phyloP scores from a whole-genome alignment of 2,329 filamentous ascomycete genomes.

The Cladosporium austrohemisphaericum region DNA sequence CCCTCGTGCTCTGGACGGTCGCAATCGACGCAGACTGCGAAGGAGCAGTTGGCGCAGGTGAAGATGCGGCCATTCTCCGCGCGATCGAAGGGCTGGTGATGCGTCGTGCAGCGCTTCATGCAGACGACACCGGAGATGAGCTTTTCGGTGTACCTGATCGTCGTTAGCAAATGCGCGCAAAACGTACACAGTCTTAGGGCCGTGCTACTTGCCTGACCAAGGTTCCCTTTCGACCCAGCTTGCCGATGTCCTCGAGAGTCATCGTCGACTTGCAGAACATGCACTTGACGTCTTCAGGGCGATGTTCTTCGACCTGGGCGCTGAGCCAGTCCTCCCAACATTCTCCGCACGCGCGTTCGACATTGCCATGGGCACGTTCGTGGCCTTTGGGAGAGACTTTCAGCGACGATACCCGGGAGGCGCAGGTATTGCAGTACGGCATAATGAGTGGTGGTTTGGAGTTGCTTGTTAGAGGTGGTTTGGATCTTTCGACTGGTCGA shows the following conservation, averaged over 20 bases:
- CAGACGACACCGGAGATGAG: constrained; percentile 7
- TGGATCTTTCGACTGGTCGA: neutral
- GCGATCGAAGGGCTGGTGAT: constrained; percentile 7
- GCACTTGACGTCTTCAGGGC: constrained; percentile 15
- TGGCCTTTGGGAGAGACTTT: constrained; percentile 2
- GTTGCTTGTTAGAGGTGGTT: neutral
- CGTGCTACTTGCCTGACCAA: neutral
- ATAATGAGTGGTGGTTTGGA: neutral
- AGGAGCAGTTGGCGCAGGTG: constrained; percentile 17
- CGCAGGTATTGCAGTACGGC: constrained; percentile 17
- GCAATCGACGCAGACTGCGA: constrained; percentile 15
- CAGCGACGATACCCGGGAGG: constrained; percentile 2
- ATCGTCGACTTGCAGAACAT: constrained; percentile 17
- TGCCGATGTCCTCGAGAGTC: neutral
- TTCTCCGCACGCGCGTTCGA: constrained; percentile 19
- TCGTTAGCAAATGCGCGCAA: no score
- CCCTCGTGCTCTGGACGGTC: constrained; percentile 17
- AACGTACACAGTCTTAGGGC: no score
- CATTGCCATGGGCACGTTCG: neutral
- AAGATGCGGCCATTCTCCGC: constrained; percentile 19
- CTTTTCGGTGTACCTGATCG: constrained; percentile 4
- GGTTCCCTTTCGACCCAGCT: neutral
- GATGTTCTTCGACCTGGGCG: constrained; percentile 15
- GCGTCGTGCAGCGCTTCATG: constrained; percentile 15
- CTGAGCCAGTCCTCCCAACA: constrained; percentile 22